phyloP scores from a whole-genome alignment of 257 asterid genomes.

The Petunia axillaris region DNA sequence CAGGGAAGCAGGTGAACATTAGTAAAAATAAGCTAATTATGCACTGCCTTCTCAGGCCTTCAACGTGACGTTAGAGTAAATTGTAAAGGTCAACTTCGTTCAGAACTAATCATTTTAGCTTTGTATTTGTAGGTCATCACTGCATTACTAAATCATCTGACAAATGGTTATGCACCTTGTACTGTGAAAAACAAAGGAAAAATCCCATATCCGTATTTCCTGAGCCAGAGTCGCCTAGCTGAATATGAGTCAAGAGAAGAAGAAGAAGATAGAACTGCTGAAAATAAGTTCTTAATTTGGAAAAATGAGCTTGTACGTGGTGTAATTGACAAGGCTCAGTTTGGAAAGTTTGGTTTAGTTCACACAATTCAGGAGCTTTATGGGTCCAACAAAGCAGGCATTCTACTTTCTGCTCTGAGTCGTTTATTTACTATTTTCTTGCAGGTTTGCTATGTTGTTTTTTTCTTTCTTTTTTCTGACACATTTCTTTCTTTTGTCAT shows the following conservation, averaged over 20 bases:
- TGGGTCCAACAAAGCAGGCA: conserved; percentile 88
- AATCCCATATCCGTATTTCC: conserved; percentile 72
- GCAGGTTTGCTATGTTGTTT: conserved; percentile 61
- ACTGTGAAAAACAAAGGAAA: conserved; percentile 80
- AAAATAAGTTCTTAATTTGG: conserved; percentile 79
- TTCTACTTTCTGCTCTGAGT: conserved; percentile 87
- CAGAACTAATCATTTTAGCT: conserved; percentile 2
- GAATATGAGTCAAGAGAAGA: conserved; percentile 36
- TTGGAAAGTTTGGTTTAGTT: conserved; percentile 94
- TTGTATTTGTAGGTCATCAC: conserved; percentile 67
- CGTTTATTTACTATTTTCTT: conserved; percentile 83
- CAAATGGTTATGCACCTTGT: conserved; percentile 80
- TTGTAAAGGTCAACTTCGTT: conserved; percentile 5
- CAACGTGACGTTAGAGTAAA: conserved; percentile 17
- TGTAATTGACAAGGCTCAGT: conserved; percentile 97
- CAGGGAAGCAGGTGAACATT: conserved; percentile 89
- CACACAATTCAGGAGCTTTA: conserved; percentile 97
- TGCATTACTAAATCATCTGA: conserved; percentile 82
- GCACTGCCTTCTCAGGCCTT: conserved; percentile 23
- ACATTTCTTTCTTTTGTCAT: neutral
- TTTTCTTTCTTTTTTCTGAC: conserved; percentile 6
- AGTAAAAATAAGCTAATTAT: neutral
- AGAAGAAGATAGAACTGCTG: conserved; percentile 72
- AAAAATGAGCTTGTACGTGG: conserved; percentile 94
- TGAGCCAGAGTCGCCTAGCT: conserved; percentile 31